A percentile compares a stretch with the other conserved stretches of the same genome.
phyloP scores from a whole-genome alignment of 2,329 filamentous ascomycete species.

The Chaetomiaceae sp. region DNA sequence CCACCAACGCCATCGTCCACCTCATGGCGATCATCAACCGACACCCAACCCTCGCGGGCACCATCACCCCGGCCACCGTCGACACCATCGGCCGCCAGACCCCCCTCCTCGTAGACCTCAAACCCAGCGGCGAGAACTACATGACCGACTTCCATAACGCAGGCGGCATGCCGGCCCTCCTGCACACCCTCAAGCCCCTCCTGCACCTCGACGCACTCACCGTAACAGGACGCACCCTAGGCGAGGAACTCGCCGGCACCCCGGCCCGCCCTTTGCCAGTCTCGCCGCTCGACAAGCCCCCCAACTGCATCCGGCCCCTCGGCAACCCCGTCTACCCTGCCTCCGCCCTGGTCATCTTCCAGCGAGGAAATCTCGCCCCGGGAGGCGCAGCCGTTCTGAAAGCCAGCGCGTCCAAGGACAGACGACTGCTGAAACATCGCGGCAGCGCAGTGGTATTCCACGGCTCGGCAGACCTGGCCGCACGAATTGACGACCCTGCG shows the following conservation, averaged over 20 bases:
- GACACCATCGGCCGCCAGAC: constrained; percentile 74
- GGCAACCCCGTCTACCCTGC: constrained; percentile 61
- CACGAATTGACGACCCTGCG: constrained; percentile 51
- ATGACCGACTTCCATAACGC: constrained; percentile 90
- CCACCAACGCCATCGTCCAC: constrained; percentile 81
- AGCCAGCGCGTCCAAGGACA: constrained; percentile 80
- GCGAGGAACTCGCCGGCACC: constrained; percentile 68
- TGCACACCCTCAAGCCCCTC: constrained; percentile 72
- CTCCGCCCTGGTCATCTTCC: constrained; percentile 75
- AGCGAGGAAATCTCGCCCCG: constrained; percentile 74
- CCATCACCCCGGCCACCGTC: constrained; percentile 70
- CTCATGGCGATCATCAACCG: constrained; percentile 80
- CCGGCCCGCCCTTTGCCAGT: constrained; percentile 55
- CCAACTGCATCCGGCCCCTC: constrained; percentile 61
- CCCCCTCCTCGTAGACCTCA: constrained; percentile 77
- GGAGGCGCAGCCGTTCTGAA: constrained; percentile 76
- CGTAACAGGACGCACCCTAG: constrained; percentile 78
- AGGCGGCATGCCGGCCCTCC: constrained; percentile 76
- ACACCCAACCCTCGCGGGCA: constrained; percentile 57
- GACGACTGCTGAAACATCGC: constrained; percentile 45
- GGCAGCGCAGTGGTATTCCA: constrained; percentile 60
- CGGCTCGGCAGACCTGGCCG: constrained; percentile 70
- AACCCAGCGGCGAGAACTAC: constrained; percentile 80
- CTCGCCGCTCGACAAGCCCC: constrained; percentile 26
- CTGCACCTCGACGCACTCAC: constrained; percentile 74